A percentile compares a stretch with the other conserved stretches of the same genome.
These are phyloP conservation scores for Magnusiomyces magnusii DNA, from an alignment of 1,139 yeast genomes.

Conservation along the genomic window DNA sequence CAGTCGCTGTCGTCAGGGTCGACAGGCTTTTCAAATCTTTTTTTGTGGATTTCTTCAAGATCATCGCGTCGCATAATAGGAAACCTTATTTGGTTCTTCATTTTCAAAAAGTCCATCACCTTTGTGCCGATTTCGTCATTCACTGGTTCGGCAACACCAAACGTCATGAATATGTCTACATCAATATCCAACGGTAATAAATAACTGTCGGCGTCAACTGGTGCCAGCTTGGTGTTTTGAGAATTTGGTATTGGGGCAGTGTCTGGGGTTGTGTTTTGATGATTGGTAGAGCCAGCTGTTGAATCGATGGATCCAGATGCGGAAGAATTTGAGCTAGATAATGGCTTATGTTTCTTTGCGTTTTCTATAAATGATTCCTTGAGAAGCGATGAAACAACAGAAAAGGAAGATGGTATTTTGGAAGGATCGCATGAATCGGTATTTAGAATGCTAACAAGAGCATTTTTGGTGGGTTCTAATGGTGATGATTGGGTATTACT, in stretches of 20 bases:
- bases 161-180: neutral
- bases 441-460: constrained; percentile 4
- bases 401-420: constrained; percentile 1
- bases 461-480: neutral
- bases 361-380: constrained; percentile 1
- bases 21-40: neutral
- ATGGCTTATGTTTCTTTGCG: neutral
- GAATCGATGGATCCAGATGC: neutral
- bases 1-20: neutral
- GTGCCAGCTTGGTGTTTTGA: neutral
- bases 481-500: neutral
- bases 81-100: constrained; percentile 1
- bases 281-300: neutral
- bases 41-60: neutral
- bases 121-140: constrained; percentile 1
- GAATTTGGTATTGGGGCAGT: neutral
- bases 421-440: neutral
- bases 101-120: neutral
- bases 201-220: neutral
- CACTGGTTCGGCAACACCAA: neutral
- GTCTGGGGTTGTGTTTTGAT: neutral
- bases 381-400: constrained; percentile 1
- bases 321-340: neutral
- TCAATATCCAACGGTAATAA: constrained; percentile 4
- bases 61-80: neutral